phyloP scores from a whole-genome alignment of 192 early-diverging fungal species.

The Phycomyces nitens region DNA sequence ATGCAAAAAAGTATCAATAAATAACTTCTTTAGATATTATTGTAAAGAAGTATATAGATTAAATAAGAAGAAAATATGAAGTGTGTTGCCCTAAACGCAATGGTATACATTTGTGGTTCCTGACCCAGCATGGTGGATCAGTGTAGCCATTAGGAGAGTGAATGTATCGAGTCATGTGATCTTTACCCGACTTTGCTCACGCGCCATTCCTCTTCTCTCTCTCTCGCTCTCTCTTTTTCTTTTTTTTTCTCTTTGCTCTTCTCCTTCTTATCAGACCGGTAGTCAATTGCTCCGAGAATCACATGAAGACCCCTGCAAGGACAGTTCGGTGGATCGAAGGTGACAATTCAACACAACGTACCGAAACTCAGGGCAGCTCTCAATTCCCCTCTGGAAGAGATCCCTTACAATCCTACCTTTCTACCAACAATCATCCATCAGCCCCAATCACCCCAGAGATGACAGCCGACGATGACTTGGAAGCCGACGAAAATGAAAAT shows the following conservation, averaged over 20 bases:
- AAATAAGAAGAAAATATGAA: background rate
- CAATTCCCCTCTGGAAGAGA: background rate
- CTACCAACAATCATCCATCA: background rate
- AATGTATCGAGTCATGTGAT: background rate
- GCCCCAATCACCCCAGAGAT: background rate
- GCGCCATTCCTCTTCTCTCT: background rate
- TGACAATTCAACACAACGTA: slow-evolving; percentile 9
- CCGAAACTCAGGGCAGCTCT: background rate
- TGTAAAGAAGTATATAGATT: too few species aligned
- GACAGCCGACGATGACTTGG: background rate
- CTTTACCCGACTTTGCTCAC: background rate
- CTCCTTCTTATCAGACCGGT: background rate
- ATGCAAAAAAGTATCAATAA: too few species aligned
- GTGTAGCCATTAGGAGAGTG: background rate
- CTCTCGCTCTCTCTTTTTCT: slow-evolving; percentile 5
- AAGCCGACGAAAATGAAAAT: background rate
- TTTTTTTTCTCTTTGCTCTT: slow-evolving; percentile 1
- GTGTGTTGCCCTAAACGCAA: background rate
- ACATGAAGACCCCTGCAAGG: background rate
- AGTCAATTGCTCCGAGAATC: background rate
- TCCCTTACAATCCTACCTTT: background rate
- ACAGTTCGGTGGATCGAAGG: slow-evolving; percentile 20
- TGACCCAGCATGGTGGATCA: background rate
- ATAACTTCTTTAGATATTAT: too few species aligned
- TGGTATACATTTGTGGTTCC: background rate